phyloP scores from a whole-genome alignment of 2,329 filamentous ascomycete genomes.

The Dactylonectria estremocensis region DNA sequence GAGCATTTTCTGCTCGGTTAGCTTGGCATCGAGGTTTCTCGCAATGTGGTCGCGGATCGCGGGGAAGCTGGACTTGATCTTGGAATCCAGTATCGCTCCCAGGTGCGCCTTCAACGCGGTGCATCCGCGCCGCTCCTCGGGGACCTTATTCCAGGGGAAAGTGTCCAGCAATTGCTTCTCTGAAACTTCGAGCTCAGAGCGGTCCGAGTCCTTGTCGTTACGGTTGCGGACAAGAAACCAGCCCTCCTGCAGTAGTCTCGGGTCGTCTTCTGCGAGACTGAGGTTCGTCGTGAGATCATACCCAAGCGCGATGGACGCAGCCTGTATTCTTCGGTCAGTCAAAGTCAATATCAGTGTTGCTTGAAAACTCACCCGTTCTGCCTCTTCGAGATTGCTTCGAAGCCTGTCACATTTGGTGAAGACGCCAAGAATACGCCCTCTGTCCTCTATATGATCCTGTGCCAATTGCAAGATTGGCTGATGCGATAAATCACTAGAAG shows the following conservation, averaged over 20 bases:
- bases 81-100: slow-evolving; percentile 50
- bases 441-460: slow-evolving; percentile 42
- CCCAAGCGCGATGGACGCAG: slow-evolving; percentile 33
- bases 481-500: slow-evolving; percentile 49
- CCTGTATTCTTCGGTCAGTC: slow-evolving; percentile 29
- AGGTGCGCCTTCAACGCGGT: slow-evolving; percentile 50
- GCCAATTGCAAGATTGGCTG: slow-evolving; percentile 52
- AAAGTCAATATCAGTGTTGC: accelerated
- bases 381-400: slow-evolving; percentile 26
- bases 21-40: slow-evolving; percentile 36
- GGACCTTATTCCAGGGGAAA: slow-evolving; percentile 49
- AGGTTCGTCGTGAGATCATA: background rate
- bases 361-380: slow-evolving; percentile 13
- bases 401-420: slow-evolving; percentile 57
- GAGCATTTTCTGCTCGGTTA: slow-evolving; percentile 33
- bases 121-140: slow-evolving; percentile 46
- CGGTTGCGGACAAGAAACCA: slow-evolving; percentile 58
- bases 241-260: slow-evolving; percentile 34
- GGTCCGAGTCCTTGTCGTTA: slow-evolving; percentile 43
- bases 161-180: slow-evolving; percentile 50
- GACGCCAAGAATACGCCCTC: slow-evolving; percentile 53
- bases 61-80: slow-evolving; percentile 54
- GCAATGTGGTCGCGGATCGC: slow-evolving; percentile 45
- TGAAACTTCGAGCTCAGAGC: slow-evolving; percentile 45
- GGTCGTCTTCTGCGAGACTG: slow-evolving; percentile 11